A percentile compares a stretch with the other conserved stretches of the same genome.
Conservation (phyloP, 2,329 filamentous ascomycete species). For the Fulvia fulva region DNA sequence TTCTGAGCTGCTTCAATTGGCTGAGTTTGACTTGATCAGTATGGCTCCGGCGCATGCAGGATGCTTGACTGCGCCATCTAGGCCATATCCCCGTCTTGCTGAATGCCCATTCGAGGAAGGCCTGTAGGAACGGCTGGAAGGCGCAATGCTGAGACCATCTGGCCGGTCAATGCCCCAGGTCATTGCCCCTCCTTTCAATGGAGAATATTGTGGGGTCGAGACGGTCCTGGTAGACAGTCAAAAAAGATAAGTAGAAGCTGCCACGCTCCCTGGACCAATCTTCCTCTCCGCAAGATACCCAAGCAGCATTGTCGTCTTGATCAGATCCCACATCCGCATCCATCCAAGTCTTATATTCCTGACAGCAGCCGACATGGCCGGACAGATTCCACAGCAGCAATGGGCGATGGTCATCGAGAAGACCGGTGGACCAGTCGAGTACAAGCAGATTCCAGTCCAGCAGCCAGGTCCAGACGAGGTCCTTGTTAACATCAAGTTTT, state of each 20-base stretch:
- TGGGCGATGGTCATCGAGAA: conserved; percentile 89
- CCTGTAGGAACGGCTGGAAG: conserved; percentile 9
- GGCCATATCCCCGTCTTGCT: conserved; percentile 10
- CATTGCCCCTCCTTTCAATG: conserved; percentile 20
- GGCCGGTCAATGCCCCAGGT: conserved; percentile 14
- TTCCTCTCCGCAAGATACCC: conserved; percentile 2
- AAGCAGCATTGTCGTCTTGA: conserved; percentile 5
- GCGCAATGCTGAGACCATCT: conserved; percentile 13
- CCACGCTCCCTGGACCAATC: neutral
- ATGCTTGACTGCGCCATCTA: conserved; percentile 12
- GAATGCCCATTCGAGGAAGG: conserved; percentile 15
- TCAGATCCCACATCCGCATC: conserved; percentile 3
- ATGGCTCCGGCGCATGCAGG: conserved; percentile 7
- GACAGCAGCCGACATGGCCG: conserved; percentile 22
- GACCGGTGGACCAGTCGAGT: conserved; percentile 64
- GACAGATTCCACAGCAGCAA: conserved; percentile 71
- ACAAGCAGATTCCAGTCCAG: conserved; percentile 77
- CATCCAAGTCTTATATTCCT: conserved; percentile 3
- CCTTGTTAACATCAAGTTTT: conserved; percentile 85
- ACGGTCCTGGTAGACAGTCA: neutral
- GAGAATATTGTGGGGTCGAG: conserved; percentile 11
- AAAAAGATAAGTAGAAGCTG: conserved; percentile 15
- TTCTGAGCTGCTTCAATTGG: neutral
- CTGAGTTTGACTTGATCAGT: conserved; percentile 5
- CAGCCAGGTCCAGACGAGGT: conserved; percentile 85